Evolutionary conservation across 2,329 filamentous ascomycete species (phyloP).

Genomic region (Colletotrichum destructivum): DNA sequence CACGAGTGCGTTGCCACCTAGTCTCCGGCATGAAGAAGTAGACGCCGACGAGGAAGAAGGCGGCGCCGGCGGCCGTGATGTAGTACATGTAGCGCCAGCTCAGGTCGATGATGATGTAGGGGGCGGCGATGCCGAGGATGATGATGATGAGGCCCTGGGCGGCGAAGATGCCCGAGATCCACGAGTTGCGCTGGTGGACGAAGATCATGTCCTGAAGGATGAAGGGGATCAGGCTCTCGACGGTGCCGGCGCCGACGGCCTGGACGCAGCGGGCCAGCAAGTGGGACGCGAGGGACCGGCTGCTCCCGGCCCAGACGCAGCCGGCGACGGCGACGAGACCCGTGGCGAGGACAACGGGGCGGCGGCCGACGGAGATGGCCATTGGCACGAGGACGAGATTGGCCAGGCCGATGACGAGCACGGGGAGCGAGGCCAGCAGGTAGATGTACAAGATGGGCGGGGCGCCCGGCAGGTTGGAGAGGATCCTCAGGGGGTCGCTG

Average conservation of each 20-base stretch:
- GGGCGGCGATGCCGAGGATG: constrained; percentile 47
- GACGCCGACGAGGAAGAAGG: constrained; percentile 48
- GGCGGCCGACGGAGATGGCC: constrained; percentile 53
- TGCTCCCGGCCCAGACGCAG: constrained; percentile 53
- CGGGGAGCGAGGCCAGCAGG: constrained; percentile 53
- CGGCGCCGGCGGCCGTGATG: constrained; percentile 48
- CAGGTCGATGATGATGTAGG: constrained; percentile 49
- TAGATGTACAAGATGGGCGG: constrained; percentile 49
- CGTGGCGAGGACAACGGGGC: constrained; percentile 53
- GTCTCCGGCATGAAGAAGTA: constrained; percentile 54
- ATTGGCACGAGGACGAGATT: constrained; percentile 54
- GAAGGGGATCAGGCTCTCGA: constrained; percentile 54
- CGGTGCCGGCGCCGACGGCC: constrained; percentile 53
- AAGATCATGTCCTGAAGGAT: constrained; percentile 57
- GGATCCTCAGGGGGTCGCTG: constrained; percentile 42
- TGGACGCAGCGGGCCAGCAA: constrained; percentile 51
- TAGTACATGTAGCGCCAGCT: constrained; percentile 55
- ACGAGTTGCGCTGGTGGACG: constrained; percentile 54
- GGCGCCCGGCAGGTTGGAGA: constrained; percentile 44
- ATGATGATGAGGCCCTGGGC: constrained; percentile 50
- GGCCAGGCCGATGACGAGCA: constrained; percentile 52
- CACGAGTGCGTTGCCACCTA: constrained; percentile 48
- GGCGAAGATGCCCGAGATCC: constrained; percentile 50
- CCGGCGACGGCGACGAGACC: constrained; percentile 51
- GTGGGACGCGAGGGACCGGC: constrained; percentile 48